phyloP scores from a whole-genome alignment of 225 moss, liverwort and hornwort species.

The Marchantia polymorpha region DNA sequence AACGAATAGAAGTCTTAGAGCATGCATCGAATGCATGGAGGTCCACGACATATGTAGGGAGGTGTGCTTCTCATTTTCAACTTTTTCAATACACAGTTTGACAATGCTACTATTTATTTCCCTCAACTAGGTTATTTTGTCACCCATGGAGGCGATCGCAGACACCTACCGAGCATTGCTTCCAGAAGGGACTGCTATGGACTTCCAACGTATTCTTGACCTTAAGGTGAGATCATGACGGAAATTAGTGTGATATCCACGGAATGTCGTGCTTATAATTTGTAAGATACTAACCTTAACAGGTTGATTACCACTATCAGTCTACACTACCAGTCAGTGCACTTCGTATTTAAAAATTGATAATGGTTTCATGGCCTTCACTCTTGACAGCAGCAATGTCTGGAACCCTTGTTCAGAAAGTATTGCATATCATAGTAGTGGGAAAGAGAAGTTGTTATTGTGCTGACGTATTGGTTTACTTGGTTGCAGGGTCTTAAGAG shows the following conservation, averaged over 20 bases:
- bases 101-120: not conserved
- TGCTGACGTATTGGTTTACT: not conserved
- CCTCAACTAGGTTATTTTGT: conserved; percentile 68
- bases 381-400: not conserved
- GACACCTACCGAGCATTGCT: conserved; percentile 95
- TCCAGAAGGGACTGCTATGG: conserved; percentile 87
- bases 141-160: conserved; percentile 99
- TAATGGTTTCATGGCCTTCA: not conserved
- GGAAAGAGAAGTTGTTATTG: not conserved
- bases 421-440: not conserved
- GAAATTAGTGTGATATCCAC: not conserved
- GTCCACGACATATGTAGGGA: not conserved
- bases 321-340: not conserved
- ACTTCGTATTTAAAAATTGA: not conserved
- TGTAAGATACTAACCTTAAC: no score
- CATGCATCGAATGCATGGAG: not conserved
- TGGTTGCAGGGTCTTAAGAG: conserved; percentile 72
- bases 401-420: not conserved
- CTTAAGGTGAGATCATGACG: conserved; percentile 56
- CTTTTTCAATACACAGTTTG: not conserved
- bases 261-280: no score
- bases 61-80: not conserved
- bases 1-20: not conserved
- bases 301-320: not conserved
- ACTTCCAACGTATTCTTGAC: conserved; percentile 94